phyloP scores from a whole-genome alignment of 208 protist genomes.

The Naegleria lovaniensis region DNA sequence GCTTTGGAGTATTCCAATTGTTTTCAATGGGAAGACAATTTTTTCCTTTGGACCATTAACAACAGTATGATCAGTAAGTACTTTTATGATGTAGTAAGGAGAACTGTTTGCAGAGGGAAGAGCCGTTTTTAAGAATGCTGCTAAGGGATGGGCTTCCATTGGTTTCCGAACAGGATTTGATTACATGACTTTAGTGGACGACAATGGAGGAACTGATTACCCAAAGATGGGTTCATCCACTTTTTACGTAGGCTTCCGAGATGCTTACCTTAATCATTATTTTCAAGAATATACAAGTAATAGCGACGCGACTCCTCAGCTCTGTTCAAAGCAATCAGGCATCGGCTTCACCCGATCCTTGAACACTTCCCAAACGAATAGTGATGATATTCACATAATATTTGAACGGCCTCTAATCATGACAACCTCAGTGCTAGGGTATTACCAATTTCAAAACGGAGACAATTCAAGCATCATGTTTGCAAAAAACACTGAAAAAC shows the following conservation, averaged over 20 bases:
- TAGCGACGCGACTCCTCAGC: not conserved
- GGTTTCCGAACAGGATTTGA: not conserved
- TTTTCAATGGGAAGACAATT: not conserved
- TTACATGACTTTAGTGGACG: not conserved
- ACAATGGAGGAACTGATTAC: not conserved
- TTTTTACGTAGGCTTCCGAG: not conserved
- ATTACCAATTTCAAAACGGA: not conserved
- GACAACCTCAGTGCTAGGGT: not conserved
- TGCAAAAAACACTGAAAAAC: not conserved
- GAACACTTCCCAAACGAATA: not conserved
- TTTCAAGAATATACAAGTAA: not conserved
- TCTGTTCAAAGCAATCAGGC: not conserved
- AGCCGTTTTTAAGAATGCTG: not conserved
- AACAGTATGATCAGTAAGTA: not conserved
- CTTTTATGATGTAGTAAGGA: too few relatives aligned
- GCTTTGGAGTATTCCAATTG: not conserved
- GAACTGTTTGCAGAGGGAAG: not conserved
- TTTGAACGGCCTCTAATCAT: not conserved
- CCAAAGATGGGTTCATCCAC: not conserved
- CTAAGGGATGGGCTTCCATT: not conserved
- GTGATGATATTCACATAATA: not conserved
- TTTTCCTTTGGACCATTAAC: not conserved
- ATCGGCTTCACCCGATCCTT: not conserved
- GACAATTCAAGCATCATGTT: not conserved
- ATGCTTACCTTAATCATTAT: not conserved